Evolutionary conservation across 2,329 filamentous ascomycete species (phyloP).

Genomic region (Cladorrhinum sp.): DNA sequence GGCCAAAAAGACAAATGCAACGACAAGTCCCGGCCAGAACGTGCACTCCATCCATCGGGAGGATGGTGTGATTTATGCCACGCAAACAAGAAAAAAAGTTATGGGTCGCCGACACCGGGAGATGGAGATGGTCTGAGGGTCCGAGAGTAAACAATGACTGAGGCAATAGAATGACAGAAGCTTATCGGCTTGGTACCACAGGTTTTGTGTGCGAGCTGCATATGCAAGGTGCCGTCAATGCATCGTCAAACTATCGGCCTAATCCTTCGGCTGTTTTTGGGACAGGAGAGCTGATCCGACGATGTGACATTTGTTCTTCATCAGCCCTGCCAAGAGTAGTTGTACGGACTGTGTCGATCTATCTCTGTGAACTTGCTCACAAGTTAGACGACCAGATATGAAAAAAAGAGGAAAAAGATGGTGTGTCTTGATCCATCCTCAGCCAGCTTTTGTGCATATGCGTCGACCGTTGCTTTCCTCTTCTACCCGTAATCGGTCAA

Average conservation of each 20-base stretch:
- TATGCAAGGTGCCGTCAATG: neutral
- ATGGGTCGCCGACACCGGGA: neutral
- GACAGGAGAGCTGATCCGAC: neutral
- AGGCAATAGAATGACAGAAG: neutral
- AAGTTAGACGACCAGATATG: neutral
- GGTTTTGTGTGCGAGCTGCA: neutral
- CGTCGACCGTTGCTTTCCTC: neutral
- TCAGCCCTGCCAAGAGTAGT: neutral
- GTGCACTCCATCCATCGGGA: too few relatives aligned
- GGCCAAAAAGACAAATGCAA: neutral
- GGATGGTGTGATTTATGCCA: neutral
- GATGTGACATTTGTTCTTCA: too few relatives aligned
- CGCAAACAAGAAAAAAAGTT: neutral
- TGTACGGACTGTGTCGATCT: neutral
- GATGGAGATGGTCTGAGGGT: neutral
- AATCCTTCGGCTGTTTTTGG: neutral
- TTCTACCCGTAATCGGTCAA: neutral
- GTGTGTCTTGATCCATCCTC: neutral
- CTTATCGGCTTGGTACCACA: neutral
- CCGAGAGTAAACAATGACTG: neutral
- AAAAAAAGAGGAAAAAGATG: neutral
- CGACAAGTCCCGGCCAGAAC: too few relatives aligned
- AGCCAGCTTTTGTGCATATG: neutral
- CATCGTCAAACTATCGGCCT: neutral
- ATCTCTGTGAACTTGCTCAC: too few relatives aligned